These are phyloP conservation scores for Coelastrella sp. DNA, from an alignment of 139 green algal genomes.

Conservation along the genomic window DNA sequence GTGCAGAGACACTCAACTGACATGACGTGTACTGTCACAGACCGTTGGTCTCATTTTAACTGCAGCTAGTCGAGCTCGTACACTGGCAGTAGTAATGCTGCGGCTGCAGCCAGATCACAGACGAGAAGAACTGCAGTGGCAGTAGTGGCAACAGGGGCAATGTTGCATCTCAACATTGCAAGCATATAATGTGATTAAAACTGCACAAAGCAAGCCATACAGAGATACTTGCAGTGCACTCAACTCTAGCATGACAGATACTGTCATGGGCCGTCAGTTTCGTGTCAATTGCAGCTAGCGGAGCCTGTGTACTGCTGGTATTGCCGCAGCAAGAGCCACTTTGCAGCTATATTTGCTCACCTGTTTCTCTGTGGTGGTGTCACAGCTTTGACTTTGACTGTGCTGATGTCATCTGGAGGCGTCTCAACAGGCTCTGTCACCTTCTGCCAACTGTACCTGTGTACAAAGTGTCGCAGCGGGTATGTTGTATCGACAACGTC, in stretches of 20 bases:
- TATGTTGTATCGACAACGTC: no score
- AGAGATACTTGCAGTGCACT: background rate
- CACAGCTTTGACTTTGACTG: background rate
- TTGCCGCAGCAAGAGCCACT: no score
- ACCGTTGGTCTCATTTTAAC: no score
- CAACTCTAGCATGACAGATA: background rate
- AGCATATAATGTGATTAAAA: background rate
- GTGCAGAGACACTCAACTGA: no score
- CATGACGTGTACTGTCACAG: no score
- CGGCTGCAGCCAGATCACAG: no score
- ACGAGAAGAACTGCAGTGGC: no score
- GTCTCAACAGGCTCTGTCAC: background rate
- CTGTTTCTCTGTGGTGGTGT: background rate
- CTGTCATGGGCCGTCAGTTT: background rate
- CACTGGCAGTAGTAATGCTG: no score
- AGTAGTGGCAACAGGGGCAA: background rate
- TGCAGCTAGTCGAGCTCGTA: no score
- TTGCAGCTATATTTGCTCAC: background rate
- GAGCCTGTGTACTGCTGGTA: no score
- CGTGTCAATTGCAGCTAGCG: no score
- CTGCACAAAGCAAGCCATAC: background rate
- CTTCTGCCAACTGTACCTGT: constrained; percentile 48
- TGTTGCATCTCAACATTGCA: background rate
- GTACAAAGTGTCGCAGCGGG: background rate
- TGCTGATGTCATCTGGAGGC: background rate